Base-by-base conservation (phyloP, 805 yeast species). In the Schwanniomyces occidentalis region DNA sequence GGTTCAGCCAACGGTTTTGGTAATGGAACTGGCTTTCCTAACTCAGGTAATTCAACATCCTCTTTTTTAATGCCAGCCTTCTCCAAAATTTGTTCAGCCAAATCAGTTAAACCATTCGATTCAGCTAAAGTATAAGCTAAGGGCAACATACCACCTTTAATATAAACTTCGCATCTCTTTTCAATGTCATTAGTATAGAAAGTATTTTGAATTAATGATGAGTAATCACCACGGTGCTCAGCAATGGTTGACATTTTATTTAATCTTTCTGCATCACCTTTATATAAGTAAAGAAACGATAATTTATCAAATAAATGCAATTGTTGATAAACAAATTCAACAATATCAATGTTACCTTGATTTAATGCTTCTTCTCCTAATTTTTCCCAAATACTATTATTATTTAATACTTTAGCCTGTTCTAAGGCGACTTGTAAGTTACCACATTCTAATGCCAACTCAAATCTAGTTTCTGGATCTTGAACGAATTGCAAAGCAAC, bases 401-500 rank as follows among this genome's bases (percentile, higher is more conserved):
- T 74, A 54, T 87, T 80, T 51, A 93, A 73, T 44, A 77, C 76
- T 49, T 78, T 78, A 27, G 98, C 98, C 69, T 91, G 96, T 36
- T 74, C 82, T 30, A 85, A 68, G n/a, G 98, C 99, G 45, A 85
- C 85, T 9, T 73, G 75, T 47, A 93, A 72, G 58, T 91, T 86
- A 48, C 95, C 91, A 56, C 95, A 86, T 66, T 93, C 97, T 43
- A 93, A 72, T 16, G 99, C 97, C 50, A 93, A 74, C 51, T 93
- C 99, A 53, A 93, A 91, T 62, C 96, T 79, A 26, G 97, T 87
- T 60, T 90, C 96, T 5, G 98, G 84, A 58, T 93, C 99, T 63
- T 89, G 85, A 35, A 93, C 99, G 56, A 93, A 95, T 62, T 91
- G 97, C 43, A 93, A 73, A 2, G 99, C 99, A 61, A 93, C 82